Base-by-base conservation (phyloP, 768 basidiomycete species). In the Chalciporus pseudorubinellus region DNA sequence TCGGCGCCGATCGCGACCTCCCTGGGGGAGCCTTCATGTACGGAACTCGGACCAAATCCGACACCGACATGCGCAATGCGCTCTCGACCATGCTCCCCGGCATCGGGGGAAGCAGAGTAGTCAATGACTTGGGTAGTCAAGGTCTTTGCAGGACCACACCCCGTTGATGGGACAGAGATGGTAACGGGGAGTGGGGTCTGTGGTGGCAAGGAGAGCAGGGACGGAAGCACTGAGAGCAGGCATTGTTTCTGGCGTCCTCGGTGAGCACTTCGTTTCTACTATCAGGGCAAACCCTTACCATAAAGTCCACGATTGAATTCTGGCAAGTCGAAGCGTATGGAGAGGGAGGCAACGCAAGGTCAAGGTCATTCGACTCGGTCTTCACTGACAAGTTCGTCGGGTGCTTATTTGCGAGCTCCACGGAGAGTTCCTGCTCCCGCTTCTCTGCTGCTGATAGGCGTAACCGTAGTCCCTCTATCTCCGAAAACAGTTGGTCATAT, bases 191-290 rank as follows among this genome's bases (percentile, higher is more conserved):
- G 59, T 21, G 78, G 60, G 19, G 77, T 72, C 54, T 84, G 81
- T 55, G 81, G 71, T 44, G 84, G 78, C 71, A 87, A 74, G 19
- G 87, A 84, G 47, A 90, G 77, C 39, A 91, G 77, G 19, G 83
- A 80, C 14, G 89, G 89, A 22, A 91, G 77, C 3, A 87, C 86
- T 59, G 87, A 90, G 39, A 90, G 76, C 41, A 91, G 78, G 59
- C 87, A 86, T 82, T 89, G 74, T 51, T 71, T 72, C 74, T 63
- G 39, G 21, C n/a, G 14, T 39, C 24, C 50, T 29, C 40, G 50
- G 60, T 67, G 34, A 68, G 54, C 44, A 43, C n/a, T 21, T 31
- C 29, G 20, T 49, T 44, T 41, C 19, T 18, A 40, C 38, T 29
- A 22, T 14, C 34, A 42, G 45, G 33, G 8, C n/a, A 47, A 12